These are phyloP conservation scores for Plectosphaerella sp. DNA, from an alignment of 2,329 filamentous ascomycete genomes.

Conservation along the genomic window DNA sequence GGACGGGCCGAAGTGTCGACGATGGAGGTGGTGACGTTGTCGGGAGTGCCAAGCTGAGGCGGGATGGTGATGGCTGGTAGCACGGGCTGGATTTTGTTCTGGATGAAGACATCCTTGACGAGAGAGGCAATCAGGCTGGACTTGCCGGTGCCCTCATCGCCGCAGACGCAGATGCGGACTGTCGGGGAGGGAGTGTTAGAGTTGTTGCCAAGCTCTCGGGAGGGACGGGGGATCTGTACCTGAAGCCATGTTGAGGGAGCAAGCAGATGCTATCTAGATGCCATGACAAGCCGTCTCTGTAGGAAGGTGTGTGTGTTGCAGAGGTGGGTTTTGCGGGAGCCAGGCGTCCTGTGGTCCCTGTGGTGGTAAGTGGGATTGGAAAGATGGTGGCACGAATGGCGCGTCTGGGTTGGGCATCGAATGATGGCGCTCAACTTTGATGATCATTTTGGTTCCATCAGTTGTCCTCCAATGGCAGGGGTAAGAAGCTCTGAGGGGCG, in stretches of 20 bases:
- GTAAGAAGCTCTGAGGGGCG: too few relatives aligned
- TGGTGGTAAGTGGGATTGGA: too few relatives aligned
- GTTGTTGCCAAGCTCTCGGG: neutral
- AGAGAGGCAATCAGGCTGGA: conserved; percentile 90
- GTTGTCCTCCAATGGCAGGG: too few relatives aligned
- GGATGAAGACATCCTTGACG: conserved; percentile 95
- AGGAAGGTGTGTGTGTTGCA: neutral
- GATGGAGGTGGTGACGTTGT: conserved; percentile 95
- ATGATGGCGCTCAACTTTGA: too few relatives aligned
- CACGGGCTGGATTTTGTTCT: conserved; percentile 90
- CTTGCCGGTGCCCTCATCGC: conserved; percentile 89
- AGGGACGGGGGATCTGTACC: conserved; percentile 3
- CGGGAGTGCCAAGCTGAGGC: conserved; percentile 85
- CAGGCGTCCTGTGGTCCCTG: too few relatives aligned
- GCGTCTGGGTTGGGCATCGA: too few relatives aligned
- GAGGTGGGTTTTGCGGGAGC: too few relatives aligned
- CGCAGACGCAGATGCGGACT: conserved; percentile 93
- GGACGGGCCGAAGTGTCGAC: conserved; percentile 95
- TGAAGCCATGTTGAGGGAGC: conserved; percentile 9
- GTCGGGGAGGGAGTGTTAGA: conserved; percentile 6
- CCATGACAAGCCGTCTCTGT: conserved; percentile 3
- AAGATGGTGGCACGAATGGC: too few relatives aligned
- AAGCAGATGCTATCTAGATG: conserved; percentile 6
- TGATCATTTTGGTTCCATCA: too few relatives aligned
- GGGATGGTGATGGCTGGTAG: conserved; percentile 94